Percentiles rank a stretch among this genome's conserved stretches.
Evolutionary conservation across 352 stramenopile genomes (phyloP).

Genomic region (Phytopythium boreale): DNA sequence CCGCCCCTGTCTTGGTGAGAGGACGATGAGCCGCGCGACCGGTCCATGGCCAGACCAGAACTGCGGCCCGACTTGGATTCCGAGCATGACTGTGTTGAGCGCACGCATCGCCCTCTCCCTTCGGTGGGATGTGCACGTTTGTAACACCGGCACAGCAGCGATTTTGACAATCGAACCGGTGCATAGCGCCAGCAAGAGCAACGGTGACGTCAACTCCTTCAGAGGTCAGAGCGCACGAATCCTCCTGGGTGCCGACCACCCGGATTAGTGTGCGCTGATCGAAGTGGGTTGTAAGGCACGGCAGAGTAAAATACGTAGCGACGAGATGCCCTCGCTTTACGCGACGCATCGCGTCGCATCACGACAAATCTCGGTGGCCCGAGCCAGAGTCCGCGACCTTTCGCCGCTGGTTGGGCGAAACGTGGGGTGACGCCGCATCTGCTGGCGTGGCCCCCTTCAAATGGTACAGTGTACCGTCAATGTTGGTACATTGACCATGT

Average conservation of each 20-base stretch:
- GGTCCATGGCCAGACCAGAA: neutral
- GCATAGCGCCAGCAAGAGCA: neutral
- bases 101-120: neutral
- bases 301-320: too few relatives aligned
- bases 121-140: neutral
- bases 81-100: neutral
- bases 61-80: too few relatives aligned
- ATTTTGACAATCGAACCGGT: neutral
- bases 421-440: neutral
- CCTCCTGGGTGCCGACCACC: neutral
- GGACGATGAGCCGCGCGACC: neutral
- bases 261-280: neutral
- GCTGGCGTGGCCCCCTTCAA: neutral
- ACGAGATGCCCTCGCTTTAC: too few relatives aligned
- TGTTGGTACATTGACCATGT: slow-evolving; percentile 4
- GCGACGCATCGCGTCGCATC: too few relatives aligned
- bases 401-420: neutral
- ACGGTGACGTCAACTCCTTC: neutral
- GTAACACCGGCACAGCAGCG: neutral
- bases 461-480: neutral
- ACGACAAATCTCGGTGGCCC: neutral
- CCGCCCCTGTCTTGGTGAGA: too few relatives aligned
- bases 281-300: too few relatives aligned
- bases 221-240: neutral
- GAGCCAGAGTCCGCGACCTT: neutral